A percentile compares a stretch with the other conserved stretches of the same genome.
Conservation (phyloP, 768 basidiomycete genomes). For the Boletellus sp. region DNA sequence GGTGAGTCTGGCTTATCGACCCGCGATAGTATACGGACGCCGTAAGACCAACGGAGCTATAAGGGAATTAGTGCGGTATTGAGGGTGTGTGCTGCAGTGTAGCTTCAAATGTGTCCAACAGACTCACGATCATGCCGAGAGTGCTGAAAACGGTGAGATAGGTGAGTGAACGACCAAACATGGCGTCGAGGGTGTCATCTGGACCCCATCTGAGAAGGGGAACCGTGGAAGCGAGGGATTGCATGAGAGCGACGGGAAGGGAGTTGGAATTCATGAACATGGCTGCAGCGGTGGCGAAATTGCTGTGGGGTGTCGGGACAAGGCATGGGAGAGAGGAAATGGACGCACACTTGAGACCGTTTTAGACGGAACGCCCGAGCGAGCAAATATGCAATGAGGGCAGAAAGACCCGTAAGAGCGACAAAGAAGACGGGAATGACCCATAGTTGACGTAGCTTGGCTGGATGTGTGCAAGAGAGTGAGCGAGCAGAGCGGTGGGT, state of each 20-base stretch:
- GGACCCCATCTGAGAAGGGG: constrained; percentile 76
- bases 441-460: constrained; percentile 79
- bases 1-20: constrained; percentile 24
- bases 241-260: constrained; percentile 91
- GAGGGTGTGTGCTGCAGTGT: too few relatives aligned
- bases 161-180: constrained; percentile 87
- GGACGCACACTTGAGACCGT: constrained; percentile 67
- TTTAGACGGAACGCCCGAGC: constrained; percentile 64
- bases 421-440: constrained; percentile 83
- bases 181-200: constrained; percentile 79
- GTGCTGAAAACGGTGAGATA: constrained; percentile 93
- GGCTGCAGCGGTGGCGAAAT: constrained; percentile 74
- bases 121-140: constrained; percentile 87
- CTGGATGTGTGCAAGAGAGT: constrained; percentile 33
- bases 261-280: constrained; percentile 97
- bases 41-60: constrained; percentile 90
- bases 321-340: background rate
- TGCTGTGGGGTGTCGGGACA: constrained; percentile 37
- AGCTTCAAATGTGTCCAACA: background rate
- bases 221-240: constrained; percentile 81
- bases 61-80: background rate
- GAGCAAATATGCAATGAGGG: constrained; percentile 59
- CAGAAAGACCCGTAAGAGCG: constrained; percentile 70
- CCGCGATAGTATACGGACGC: constrained; percentile 74
- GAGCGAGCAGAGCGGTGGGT: constrained; percentile 1